Evolutionary conservation across 257 asterid species (phyloP).

Genomic region (Thymus mandschuricus): DNA sequence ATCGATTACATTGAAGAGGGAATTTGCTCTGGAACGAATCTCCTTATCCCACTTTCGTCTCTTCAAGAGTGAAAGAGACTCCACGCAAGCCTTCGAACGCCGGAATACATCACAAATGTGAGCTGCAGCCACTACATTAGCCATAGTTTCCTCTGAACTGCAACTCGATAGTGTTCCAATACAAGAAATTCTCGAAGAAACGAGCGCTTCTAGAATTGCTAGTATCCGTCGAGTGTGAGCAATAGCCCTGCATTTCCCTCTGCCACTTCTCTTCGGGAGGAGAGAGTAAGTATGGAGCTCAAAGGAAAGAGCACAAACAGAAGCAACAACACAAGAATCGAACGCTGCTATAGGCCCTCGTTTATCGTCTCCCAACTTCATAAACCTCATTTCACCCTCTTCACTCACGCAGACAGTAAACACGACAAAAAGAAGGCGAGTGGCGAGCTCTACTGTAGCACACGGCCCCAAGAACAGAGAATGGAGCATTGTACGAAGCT

Average conservation of each 20-base stretch:
- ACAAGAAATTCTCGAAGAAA: conserved; percentile 77
- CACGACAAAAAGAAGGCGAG: conserved; percentile 85
- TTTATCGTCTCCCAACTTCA: conserved; percentile 40
- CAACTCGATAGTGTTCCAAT: conserved; percentile 45
- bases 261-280: conserved; percentile 47
- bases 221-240: conserved; percentile 70
- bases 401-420: conserved; percentile 79
- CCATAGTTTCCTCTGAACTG: conserved; percentile 80
- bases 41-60: conserved; percentile 79
- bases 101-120: conserved; percentile 79
- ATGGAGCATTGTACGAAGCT: conserved; percentile 85
- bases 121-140: conserved; percentile 94
- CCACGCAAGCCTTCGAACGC: conserved; percentile 77
- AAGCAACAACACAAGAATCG: conserved; percentile 89
- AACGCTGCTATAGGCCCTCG: conserved; percentile 80
- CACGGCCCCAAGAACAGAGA: conserved; percentile 76
- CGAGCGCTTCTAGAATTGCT: conserved; percentile 80
- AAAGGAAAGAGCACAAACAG: conserved; percentile 87
- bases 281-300: conserved; percentile 78
- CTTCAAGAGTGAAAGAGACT: conserved; percentile 67
- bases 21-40: conserved; percentile 69
- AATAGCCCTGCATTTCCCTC: conserved; percentile 43
- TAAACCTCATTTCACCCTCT: conserved; percentile 49
- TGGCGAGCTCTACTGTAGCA: conserved; percentile 79
- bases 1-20: conserved; percentile 75